phyloP scores from a whole-genome alignment of 768 basidiomycete species.

The Lentinula sp. region DNA sequence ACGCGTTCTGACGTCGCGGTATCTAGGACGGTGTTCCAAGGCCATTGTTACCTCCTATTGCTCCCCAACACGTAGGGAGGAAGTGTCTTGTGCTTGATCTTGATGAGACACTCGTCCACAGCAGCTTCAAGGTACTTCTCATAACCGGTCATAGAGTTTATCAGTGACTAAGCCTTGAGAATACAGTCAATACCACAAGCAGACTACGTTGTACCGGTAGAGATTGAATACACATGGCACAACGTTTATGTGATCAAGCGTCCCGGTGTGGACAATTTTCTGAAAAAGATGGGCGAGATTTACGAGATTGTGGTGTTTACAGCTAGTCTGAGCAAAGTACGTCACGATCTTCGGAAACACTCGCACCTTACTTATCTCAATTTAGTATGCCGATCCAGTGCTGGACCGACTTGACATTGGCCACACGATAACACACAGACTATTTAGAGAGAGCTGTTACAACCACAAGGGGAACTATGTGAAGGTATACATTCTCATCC shows the following conservation, averaged over 20 bases:
- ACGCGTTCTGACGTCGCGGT: constrained; percentile 4
- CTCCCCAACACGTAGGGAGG: constrained; percentile 73
- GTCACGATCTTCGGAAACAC: constrained; percentile 14
- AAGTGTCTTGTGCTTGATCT: constrained; percentile 97
- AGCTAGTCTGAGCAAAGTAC: constrained; percentile 92
- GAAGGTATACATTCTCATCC: constrained; percentile 53
- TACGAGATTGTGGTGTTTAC: constrained; percentile 99
- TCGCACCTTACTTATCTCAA: neutral
- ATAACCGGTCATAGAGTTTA: neutral
- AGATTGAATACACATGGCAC: constrained; percentile 97
- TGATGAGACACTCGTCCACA: constrained; percentile 95
- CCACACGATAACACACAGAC: constrained; percentile 85
- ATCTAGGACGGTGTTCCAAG: constrained; percentile 71
- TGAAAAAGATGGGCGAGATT: constrained; percentile 97
- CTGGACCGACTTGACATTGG: constrained; percentile 94
- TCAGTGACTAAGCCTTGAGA: neutral
- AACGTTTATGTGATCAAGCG: constrained; percentile 99
- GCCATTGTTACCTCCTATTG: constrained; percentile 83
- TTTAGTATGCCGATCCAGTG: constrained; percentile 95
- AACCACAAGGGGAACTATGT: constrained; percentile 99
- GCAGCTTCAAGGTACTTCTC: constrained; percentile 84
- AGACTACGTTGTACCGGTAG: constrained; percentile 98
- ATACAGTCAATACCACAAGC: constrained; percentile 84
- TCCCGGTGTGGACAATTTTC: constrained; percentile 94
- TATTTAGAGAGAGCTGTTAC: constrained; percentile 98